Base-by-base conservation (phyloP, 2,329 filamentous ascomycete genomes). In the Phialophora tarda region DNA sequence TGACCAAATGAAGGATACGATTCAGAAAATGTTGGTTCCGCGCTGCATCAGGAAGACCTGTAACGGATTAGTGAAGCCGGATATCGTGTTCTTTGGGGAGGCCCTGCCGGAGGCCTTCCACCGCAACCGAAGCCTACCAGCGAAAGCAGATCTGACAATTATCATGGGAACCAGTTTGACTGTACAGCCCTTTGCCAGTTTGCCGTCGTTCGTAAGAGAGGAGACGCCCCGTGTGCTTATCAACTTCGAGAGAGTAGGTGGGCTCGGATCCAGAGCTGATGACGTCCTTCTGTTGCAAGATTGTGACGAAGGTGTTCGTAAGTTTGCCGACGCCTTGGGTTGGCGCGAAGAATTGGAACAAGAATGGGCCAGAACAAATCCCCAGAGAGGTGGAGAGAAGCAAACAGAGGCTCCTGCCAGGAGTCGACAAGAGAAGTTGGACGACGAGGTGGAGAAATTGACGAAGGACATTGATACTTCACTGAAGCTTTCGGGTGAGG, bases 11-110 rank as follows among this genome's bases (percentile, higher is more conserved):
- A 85, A 84, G 73, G 80, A 86, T 69, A 86, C 89, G 66, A 87
- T 98, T 24, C 79, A 83, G 2, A 82, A 82, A 41, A 89, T 87
- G 26, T 82, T 87, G 28, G 90, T 96, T 0, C 92, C 94, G 0
- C 82, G 81, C 67, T 98, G 94, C 76, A 71, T 79, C 47, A 78
- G 81, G 4, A 74, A 81, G 8, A 76, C 80, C 23, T 98, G 94
- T 76, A 82, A 85, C 41, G 93, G 93, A 0, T 81, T 95, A 2
- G 92, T 97, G 44, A 97, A 97, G 79, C 93, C 93, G 0, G 92
- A 97, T 73, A 97, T 97, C 75, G 92, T 96, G 38, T 97, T 97
- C 80, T 97, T 97, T 73, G 93, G 93, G 59, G 93, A 96, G 75
- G 78, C 85, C 0, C 79, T 93, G 2, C 91, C 91, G 0, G 76